phyloP scores from a whole-genome alignment of 306 rosid species.

The Gastrolobium bilobum region DNA sequence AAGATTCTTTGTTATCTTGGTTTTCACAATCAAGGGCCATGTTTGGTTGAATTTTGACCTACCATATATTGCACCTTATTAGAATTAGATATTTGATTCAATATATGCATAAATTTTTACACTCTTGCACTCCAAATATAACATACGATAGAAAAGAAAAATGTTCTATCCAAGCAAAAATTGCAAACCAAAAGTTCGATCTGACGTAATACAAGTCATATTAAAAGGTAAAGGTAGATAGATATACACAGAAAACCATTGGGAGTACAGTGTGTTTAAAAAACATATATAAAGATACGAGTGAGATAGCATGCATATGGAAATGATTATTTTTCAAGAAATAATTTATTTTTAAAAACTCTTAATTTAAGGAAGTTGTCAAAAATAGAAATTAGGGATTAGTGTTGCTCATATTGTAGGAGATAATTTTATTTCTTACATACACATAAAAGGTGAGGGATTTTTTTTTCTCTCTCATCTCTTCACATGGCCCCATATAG shows the following conservation, averaged over 20 bases:
- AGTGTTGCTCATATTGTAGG: too few species aligned
- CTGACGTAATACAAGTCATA: background rate
- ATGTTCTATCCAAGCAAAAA: background rate
- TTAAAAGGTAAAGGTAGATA: background rate
- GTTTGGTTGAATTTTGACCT: conserved; percentile 46
- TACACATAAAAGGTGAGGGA: too few species aligned
- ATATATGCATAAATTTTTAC: background rate
- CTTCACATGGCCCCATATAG: too few species aligned
- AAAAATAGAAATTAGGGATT: too few species aligned
- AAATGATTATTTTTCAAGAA: too few species aligned
- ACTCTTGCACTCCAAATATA: background rate
- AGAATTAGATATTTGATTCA: conserved; percentile 23
- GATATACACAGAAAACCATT: too few species aligned
- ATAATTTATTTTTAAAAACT: background rate
- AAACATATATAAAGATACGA: too few species aligned
- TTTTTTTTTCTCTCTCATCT: too few species aligned
- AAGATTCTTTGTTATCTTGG: conserved; percentile 46
- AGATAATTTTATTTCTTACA: too few species aligned
- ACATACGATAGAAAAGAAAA: background rate
- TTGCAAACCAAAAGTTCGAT: background rate
- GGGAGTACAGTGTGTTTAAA: too few species aligned
- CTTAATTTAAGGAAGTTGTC: too few species aligned
- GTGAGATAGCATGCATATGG: too few species aligned
- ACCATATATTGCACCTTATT: conserved; percentile 48
- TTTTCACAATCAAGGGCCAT: conserved; percentile 22